Evolutionary conservation across 2,329 filamentous ascomycete genomes (phyloP).

Genomic region (Microcera coccophila): DNA sequence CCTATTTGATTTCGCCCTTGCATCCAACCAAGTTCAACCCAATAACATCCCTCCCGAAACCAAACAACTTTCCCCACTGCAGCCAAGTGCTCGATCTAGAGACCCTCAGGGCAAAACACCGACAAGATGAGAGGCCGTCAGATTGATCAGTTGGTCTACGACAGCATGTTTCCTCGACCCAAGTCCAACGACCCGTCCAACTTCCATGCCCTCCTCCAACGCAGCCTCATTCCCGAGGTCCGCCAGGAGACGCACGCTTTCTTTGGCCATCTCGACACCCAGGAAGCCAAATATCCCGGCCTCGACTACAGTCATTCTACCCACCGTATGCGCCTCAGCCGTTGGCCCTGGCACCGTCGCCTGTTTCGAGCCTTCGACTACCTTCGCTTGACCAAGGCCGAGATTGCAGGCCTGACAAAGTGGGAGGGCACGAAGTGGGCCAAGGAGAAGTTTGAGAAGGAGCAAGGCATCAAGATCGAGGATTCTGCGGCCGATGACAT

Average conservation of each 20-base stretch:
- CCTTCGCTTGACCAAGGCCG: conserved; percentile 62
- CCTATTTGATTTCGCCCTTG: not conserved
- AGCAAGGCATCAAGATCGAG: conserved; percentile 64
- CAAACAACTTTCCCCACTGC: not conserved
- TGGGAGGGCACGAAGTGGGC: conserved; percentile 85
- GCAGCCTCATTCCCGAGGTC: conserved; percentile 71
- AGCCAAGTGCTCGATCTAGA: not conserved
- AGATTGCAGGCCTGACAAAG: conserved; percentile 69
- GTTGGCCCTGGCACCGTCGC: conserved; percentile 71
- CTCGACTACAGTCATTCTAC: conserved; percentile 72
- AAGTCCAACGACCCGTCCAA: conserved; percentile 65
- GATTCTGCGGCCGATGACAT: conserved; percentile 72
- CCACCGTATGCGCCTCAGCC: conserved; percentile 72
- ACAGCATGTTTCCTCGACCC: conserved; percentile 67
- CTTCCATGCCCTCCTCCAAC: conserved; percentile 66
- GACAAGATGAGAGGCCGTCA: conserved; percentile 65
- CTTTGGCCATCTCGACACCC: conserved; percentile 74
- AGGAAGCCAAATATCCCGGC: conserved; percentile 77
- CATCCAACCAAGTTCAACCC: not conserved
- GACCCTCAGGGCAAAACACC: conserved; percentile 2
- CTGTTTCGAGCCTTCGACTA: conserved; percentile 73
- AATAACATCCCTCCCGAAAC: not conserved
- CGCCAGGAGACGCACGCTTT: conserved; percentile 74
- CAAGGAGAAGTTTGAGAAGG: conserved; percentile 72
- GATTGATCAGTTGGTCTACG: conserved; percentile 70